Conservation (phyloP, 148 eudicot genomes). For the Rhododendron molle region DNA sequence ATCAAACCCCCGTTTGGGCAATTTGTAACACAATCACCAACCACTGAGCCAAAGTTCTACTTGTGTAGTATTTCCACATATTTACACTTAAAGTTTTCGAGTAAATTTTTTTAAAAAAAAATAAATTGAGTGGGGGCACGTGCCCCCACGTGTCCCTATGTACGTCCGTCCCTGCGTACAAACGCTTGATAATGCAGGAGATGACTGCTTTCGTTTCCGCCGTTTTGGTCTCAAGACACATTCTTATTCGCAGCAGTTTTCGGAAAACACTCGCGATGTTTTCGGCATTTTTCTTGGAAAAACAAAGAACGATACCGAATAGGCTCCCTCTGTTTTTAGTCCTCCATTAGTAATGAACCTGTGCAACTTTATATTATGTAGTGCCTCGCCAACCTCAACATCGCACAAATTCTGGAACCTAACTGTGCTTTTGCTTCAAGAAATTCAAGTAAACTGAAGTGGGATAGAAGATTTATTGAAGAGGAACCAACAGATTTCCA, state of each 20-base stretch:
- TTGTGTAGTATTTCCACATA: no score
- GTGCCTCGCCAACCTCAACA: slow-evolving; percentile 20
- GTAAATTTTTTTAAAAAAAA: no score
- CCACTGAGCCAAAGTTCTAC: no score
- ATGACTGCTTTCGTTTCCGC: neutral
- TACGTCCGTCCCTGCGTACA: no score
- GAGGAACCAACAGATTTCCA: slow-evolving; percentile 7
- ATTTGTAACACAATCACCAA: no score
- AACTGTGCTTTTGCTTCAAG: slow-evolving; percentile 10
- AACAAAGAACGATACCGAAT: neutral
- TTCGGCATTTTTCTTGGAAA: neutral
- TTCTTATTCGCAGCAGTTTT: no score
- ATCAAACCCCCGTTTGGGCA: no score
- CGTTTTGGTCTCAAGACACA: neutral
- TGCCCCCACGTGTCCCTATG: no score
- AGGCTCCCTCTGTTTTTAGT: neutral
- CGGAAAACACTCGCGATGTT: no score
- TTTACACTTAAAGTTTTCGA: no score
- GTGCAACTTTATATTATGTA: neutral
- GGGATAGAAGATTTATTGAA: slow-evolving; percentile 1
- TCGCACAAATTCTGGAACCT: slow-evolving; percentile 28
- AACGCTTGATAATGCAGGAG: no score
- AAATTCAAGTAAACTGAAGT: neutral
- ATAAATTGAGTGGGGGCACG: no score
- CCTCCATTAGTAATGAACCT: neutral